Evolutionary conservation across 1,284 basidiomycete species (phyloP).

Genomic region (Meira miltonrushii): DNA sequence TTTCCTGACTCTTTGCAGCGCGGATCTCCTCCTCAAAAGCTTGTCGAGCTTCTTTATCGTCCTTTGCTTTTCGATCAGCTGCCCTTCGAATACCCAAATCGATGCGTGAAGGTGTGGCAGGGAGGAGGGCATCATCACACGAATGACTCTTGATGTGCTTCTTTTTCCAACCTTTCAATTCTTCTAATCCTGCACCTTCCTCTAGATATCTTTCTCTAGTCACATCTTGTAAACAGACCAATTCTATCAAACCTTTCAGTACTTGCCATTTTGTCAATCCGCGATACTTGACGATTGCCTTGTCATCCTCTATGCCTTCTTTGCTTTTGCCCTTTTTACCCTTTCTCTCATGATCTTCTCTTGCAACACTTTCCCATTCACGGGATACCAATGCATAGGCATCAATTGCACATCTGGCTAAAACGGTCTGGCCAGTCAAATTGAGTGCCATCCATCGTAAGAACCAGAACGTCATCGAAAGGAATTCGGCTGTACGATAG

Average conservation of each 20-base stretch:
- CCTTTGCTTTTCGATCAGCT: slow-evolving; percentile 23
- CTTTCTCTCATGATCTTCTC: slow-evolving; percentile 45
- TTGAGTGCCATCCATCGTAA: slow-evolving; percentile 43
- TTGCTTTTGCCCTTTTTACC: slow-evolving; percentile 1
- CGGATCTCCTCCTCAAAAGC: background rate
- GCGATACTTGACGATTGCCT: slow-evolving; percentile 17
- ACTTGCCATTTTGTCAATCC: slow-evolving; percentile 43
- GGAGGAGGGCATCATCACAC: no score
- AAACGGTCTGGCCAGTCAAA: slow-evolving; percentile 41
- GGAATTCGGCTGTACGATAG: slow-evolving; percentile 23
- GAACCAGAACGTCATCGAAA: slow-evolving; percentile 39
- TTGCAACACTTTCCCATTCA: slow-evolving; percentile 45
- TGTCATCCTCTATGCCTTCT: slow-evolving; percentile 4
- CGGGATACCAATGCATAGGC: slow-evolving; percentile 39
- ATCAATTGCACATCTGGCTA: slow-evolving; percentile 39
- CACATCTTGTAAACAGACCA: slow-evolving; percentile 43
- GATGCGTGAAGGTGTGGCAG: slow-evolving; percentile 15
- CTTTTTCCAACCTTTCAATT: slow-evolving; percentile 25
- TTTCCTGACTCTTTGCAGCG: background rate
- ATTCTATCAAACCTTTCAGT: slow-evolving; percentile 39
- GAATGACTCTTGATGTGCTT: background rate
- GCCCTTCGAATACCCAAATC: slow-evolving; percentile 26
- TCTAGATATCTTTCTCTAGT: slow-evolving; percentile 38
- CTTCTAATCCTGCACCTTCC: slow-evolving; percentile 41
- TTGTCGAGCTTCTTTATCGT: background rate